These are phyloP conservation scores for Daldinia vernicosa DNA, from an alignment of 495 filamentous ascomycete genomes.

Conservation along the genomic window DNA sequence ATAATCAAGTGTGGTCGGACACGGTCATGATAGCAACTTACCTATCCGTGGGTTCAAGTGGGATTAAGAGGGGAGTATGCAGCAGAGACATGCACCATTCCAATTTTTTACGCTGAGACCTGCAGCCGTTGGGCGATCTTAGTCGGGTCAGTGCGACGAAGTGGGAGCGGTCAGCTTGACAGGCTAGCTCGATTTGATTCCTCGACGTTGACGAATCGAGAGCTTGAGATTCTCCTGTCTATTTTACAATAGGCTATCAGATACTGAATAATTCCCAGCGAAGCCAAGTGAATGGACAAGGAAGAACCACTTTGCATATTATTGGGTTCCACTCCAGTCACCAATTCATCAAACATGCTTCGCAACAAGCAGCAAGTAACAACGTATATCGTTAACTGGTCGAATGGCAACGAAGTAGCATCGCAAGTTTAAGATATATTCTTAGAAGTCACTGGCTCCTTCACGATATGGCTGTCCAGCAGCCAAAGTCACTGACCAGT, in stretches of 20 bases:
- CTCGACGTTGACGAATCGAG: constrained; percentile 22
- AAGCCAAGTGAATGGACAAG: constrained; percentile 5
- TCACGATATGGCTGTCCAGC: constrained; percentile 14
- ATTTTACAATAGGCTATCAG: constrained; percentile 32
- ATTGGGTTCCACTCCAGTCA: constrained; percentile 23
- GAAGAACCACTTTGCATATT: constrained; percentile 17
- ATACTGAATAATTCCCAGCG: background rate
- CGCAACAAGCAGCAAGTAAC: background rate
- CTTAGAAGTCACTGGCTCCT: constrained; percentile 19
- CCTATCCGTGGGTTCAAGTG: background rate
- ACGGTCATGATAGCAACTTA: constrained; percentile 11
- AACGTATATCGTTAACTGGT: constrained; percentile 16
- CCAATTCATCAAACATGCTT: constrained; percentile 7
- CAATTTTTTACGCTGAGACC: constrained; percentile 35
- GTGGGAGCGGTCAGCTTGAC: constrained; percentile 35
- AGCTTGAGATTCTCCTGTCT: background rate
- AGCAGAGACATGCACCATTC: constrained; percentile 36
- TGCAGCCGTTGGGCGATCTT: constrained; percentile 44
- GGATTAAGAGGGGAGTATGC: constrained; percentile 30
- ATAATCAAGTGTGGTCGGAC: constrained; percentile 25
- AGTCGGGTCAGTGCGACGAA: constrained; percentile 28
- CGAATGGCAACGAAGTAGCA: constrained; percentile 14
- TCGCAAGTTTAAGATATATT: constrained; percentile 1
- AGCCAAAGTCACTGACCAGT: constrained; percentile 35
- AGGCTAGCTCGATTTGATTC: constrained; percentile 20